Evolutionary conservation across 495 filamentous ascomycete genomes (phyloP), one percentile per base, ranked within the genome.

Genomic region (Neurospora discreta): DNA sequence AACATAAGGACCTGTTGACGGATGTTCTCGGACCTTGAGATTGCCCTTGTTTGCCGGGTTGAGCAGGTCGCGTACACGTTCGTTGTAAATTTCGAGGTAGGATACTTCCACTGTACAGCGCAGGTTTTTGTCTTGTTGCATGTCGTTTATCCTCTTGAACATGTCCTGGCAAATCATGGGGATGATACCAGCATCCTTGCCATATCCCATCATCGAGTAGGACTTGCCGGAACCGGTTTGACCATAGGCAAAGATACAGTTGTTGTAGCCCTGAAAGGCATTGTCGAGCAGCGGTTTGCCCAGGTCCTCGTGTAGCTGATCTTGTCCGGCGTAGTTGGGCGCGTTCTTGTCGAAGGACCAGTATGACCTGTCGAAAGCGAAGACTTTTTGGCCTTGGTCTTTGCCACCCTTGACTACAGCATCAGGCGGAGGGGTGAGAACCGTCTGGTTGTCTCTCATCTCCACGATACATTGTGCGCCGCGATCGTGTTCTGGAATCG

Each of bases 131-230:
- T 98, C 93, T 74, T 82, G 77, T 79, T 96, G 92, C 72, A 97
- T 84, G 26, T 82, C 81, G 38, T 81, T 84, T 74, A 98, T 98
- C 74, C 95, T 87, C 77, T 90, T 87, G 81, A 98, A 98, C 95
- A 98, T 98, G 72, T 96, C 90, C 83, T 94, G 92, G 78, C 96
- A 99, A 81, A 99, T 98, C 74, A 88, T 91, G n/a, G 96, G 96
- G 73, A 99, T 98, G 68, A 99, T 94, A 83, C 96, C 96, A 68
- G 91, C 88, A 76, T 98, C 96, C 80, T 95, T 90, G 70, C 96
- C 95, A 83, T 98, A 98, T 26, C 95, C 95, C 96, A 98, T 98
- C 96, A 99, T 99, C 69, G 94, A 97, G 78, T 99, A 98, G 33
- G 93, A 97, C 81, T 99, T 99, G 78, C 96, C 96, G 20, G 95